Evolutionary conservation across 106 monocot genomes (phyloP).

Genomic region (Dioscorea zingiberensis): DNA sequence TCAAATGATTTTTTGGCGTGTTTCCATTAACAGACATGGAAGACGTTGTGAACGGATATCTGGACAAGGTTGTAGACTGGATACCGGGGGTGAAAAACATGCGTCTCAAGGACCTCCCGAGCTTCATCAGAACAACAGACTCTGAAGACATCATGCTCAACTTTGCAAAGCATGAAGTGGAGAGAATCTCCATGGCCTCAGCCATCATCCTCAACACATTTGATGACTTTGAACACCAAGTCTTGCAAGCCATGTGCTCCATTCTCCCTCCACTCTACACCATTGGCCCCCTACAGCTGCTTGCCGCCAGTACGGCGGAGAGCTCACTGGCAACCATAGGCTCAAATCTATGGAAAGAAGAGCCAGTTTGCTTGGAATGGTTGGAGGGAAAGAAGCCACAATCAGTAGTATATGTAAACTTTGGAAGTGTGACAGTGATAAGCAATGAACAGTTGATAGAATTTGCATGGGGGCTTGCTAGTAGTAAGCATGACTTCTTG

Average conservation of each 20-base stretch:
- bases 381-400: not conserved
- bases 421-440: not conserved
- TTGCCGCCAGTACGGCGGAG: not conserved
- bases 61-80: not conserved
- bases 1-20: no score
- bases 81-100: constrained; percentile 5
- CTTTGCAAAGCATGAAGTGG: not conserved
- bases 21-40: not conserved
- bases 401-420: constrained; percentile 2
- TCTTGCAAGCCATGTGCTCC: not conserved
- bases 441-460: constrained; percentile 4
- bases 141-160: not conserved
- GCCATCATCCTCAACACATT: constrained; percentile 1
- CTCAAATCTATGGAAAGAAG: constrained; percentile 5
- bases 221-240: not conserved
- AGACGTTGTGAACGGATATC: not conserved
- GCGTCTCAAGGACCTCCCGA: constrained; percentile 6
- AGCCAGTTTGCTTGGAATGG: not conserved
- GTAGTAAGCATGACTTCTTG: not conserved
- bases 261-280: not conserved
- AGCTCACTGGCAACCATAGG: not conserved
- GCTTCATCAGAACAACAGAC: constrained; percentile 7
- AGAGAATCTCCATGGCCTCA: constrained; percentile 1
- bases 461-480: not conserved
- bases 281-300: not conserved